Conservation (phyloP, 2,329 filamentous ascomycete species). For the Alternaria ventricosa region DNA sequence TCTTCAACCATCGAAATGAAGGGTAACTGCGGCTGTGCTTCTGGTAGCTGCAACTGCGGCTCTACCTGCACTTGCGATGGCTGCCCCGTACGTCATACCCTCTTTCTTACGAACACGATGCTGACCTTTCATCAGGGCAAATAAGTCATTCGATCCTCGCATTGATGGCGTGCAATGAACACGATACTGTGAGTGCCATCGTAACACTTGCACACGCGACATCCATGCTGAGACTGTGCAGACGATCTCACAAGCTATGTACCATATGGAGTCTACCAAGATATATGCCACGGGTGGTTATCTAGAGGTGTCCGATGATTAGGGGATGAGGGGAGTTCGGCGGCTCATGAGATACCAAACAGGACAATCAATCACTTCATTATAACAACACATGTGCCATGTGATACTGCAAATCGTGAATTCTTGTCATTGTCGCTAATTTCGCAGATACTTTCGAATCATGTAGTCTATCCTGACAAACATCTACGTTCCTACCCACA, state of each 20-base stretch:
- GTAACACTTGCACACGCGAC: neutral
- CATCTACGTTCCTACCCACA: conserved; percentile 32
- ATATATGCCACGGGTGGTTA: neutral
- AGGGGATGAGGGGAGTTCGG: neutral
- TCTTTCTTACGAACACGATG: neutral
- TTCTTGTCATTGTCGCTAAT: neutral
- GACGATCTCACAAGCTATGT: neutral
- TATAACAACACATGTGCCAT: neutral
- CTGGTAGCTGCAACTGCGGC: conserved; percentile 34
- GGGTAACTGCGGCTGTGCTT: conserved; percentile 36
- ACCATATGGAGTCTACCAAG: neutral
- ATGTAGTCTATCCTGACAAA: neutral
- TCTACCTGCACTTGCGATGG: conserved; percentile 30
- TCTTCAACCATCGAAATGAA: conserved; percentile 17
- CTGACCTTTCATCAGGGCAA: conserved; percentile 17
- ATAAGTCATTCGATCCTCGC: conserved; percentile 14
- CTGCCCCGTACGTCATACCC: conserved; percentile 30
- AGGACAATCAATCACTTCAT: neutral
- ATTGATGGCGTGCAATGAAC: neutral
- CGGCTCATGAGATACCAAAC: neutral
- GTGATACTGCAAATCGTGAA: neutral
- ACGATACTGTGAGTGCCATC: conserved; percentile 1
- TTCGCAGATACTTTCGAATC: neutral
- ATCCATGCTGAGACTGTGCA: neutral
- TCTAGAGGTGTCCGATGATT: neutral